phyloP scores from a whole-genome alignment of 495 filamentous ascomycete genomes.

The Aspergillus bertholletiae region DNA sequence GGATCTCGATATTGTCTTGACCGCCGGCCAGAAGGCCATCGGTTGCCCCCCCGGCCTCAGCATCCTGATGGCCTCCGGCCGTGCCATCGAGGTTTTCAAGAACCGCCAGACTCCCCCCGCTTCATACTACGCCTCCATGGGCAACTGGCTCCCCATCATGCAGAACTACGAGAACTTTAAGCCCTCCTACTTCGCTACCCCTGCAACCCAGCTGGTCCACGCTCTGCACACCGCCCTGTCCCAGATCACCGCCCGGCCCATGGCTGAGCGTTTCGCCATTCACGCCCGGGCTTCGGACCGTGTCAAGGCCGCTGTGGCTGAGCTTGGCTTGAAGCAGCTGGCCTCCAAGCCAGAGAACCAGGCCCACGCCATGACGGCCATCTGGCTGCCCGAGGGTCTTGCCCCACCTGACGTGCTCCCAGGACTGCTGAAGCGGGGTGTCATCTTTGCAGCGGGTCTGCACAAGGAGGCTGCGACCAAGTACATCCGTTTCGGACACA shows the following conservation, averaged over 20 bases:
- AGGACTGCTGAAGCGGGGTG: conserved; percentile 80
- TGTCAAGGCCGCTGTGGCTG: conserved; percentile 75
- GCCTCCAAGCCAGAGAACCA: conserved; percentile 82
- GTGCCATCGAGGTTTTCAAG: conserved; percentile 80
- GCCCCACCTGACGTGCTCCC: conserved; percentile 78
- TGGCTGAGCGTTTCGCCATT: conserved; percentile 73
- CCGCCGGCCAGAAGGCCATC: conserved; percentile 94
- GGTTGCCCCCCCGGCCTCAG: conserved; percentile 90
- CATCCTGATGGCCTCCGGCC: conserved; percentile 86
- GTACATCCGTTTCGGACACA: conserved; percentile 83
- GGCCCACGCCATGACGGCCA: conserved; percentile 96
- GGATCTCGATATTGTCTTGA: conserved; percentile 89
- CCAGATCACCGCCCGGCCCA: conserved; percentile 75
- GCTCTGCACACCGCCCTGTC: conserved; percentile 90
- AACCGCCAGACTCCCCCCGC: conserved; percentile 72
- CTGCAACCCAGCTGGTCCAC: conserved; percentile 88
- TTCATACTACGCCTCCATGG: conserved; percentile 91
- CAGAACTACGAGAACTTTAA: conserved; percentile 97
- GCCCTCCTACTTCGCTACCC: conserved; percentile 95
- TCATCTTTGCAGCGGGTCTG: conserved; percentile 91
- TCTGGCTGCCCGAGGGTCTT: conserved; percentile 85
- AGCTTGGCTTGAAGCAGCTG: conserved; percentile 81
- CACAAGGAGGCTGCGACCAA: conserved; percentile 78
- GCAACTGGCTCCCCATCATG: conserved; percentile 99
- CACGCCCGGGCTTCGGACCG: conserved; percentile 74